Evolutionary conservation across 1,139 yeast genomes (phyloP).

Genomic region (Sugiyamaella grinbergsii): DNA sequence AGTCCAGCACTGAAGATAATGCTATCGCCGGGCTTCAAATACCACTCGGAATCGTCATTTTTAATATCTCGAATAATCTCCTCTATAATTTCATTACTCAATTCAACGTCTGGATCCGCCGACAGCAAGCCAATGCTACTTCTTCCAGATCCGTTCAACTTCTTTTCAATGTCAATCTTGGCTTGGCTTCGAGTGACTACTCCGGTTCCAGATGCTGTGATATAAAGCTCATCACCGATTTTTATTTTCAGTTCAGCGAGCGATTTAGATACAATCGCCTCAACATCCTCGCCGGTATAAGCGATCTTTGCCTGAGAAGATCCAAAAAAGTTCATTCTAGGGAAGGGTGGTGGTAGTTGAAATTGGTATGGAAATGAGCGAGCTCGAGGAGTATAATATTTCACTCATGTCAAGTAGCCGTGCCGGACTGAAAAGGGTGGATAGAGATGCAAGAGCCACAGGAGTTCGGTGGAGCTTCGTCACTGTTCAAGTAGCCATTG

Average conservation of each 20-base stretch:
- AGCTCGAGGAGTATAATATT: background rate
- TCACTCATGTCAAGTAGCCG: constrained; percentile 3
- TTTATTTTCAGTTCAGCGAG: constrained; percentile 21
- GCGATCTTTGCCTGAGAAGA: constrained; percentile 9
- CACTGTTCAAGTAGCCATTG: too few species aligned
- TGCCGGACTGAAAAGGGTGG: too few species aligned
- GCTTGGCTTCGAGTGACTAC: constrained; percentile 30
- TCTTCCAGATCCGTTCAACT: constrained; percentile 27
- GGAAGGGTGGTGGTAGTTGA: background rate
- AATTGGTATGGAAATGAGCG: too few species aligned
- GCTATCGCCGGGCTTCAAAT: constrained; percentile 18
- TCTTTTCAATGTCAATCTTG: constrained; percentile 24
- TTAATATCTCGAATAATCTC: constrained; percentile 14
- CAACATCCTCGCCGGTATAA: constrained; percentile 28
- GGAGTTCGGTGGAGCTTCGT: too few species aligned
- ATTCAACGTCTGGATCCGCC: constrained; percentile 26
- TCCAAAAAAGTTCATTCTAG: constrained; percentile 17
- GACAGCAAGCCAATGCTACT: constrained; percentile 29
- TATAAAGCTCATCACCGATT: constrained; percentile 27
- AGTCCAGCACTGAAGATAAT: constrained; percentile 20
- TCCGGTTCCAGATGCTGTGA: constrained; percentile 27
- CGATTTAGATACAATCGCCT: constrained; percentile 24
- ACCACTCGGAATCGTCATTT: background rate
- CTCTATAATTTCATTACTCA: constrained; percentile 22
- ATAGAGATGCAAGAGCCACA: too few species aligned